These are phyloP conservation scores for Pleurotus cornucopiae DNA, from an alignment of 768 basidiomycete species.

Conservation along the genomic window DNA sequence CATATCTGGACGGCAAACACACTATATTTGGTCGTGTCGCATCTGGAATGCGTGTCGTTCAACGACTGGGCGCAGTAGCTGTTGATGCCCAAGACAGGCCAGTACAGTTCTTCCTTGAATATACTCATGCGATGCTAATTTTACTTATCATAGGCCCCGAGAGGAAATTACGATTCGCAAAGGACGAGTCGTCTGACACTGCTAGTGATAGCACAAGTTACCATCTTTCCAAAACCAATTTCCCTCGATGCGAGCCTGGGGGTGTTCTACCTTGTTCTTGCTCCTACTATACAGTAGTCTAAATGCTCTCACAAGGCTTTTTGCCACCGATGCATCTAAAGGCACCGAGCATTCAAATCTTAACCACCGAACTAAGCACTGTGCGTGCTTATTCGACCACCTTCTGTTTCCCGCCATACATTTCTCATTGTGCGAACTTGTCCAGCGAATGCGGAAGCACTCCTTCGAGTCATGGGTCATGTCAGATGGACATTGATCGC, in stretches of 20 bases:
- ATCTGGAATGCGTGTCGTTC: constrained; percentile 88
- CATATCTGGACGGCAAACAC: constrained; percentile 80
- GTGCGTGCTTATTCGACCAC: constrained; percentile 2
- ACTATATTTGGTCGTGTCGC: constrained; percentile 90
- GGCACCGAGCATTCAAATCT: background rate
- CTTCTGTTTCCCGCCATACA: background rate
- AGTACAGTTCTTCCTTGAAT: constrained; percentile 21
- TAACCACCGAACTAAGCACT: background rate
- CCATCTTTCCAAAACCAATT: background rate
- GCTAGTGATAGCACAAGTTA: background rate
- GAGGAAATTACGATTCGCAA: constrained; percentile 93
- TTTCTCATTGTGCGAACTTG: constrained; percentile 3
- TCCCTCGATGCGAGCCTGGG: background rate
- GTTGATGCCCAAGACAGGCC: constrained; percentile 87
- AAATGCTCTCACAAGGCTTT: background rate
- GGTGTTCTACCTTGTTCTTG: background rate
- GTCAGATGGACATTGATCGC: background rate
- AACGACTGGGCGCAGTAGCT: constrained; percentile 85
- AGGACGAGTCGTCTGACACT: constrained; percentile 37
- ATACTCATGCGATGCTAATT: constrained; percentile 5
- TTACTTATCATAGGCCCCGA: constrained; percentile 34
- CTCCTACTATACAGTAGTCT: background rate
- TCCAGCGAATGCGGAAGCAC: background rate
- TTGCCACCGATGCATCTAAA: constrained; percentile 1
- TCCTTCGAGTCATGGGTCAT: background rate